Conservation (phyloP, 345 rosid genomes). For the Arabidopsis arenosa region DNA sequence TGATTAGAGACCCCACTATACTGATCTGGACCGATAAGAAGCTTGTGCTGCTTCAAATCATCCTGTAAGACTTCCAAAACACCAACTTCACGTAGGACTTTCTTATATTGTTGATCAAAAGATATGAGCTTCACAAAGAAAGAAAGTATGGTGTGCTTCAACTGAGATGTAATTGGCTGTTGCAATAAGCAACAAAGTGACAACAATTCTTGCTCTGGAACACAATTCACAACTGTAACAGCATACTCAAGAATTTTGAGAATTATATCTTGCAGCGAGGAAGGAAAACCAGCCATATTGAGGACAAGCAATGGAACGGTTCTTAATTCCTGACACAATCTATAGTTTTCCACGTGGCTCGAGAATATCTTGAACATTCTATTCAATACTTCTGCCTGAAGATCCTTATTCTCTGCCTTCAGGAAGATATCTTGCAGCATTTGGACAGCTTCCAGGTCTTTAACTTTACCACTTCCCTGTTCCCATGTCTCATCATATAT, state of each 20-base stretch:
- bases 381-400: constrained; percentile 97
- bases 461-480: constrained; percentile 76
- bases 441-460: constrained; percentile 99
- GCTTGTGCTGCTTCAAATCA: constrained; percentile 95
- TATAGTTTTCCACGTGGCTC: constrained; percentile 94
- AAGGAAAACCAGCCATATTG: constrained; percentile 94
- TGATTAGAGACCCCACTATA: constrained; percentile 51
- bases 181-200: constrained; percentile 98
- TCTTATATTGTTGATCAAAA: constrained; percentile 98
- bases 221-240: constrained; percentile 97
- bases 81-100: constrained; percentile 97
- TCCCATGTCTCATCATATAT: constrained; percentile 82
- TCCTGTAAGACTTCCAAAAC: constrained; percentile 92
- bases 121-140: constrained; percentile 96
- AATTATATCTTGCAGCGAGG: constrained; percentile 90
- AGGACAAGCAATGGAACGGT: constrained; percentile 96
- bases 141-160: constrained; percentile 91
- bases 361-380: constrained; percentile 98
- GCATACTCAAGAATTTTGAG: constrained; percentile 99
- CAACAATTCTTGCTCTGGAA: constrained; percentile 98
- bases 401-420: constrained; percentile 78
- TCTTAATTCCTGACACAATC: constrained; percentile 86
- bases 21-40: constrained; percentile 76
- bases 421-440: constrained; percentile 96
- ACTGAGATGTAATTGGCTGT: constrained; percentile 87